Base-by-base conservation (phyloP, 2,329 filamentous ascomycete species). In the Penicillium glabrum region DNA sequence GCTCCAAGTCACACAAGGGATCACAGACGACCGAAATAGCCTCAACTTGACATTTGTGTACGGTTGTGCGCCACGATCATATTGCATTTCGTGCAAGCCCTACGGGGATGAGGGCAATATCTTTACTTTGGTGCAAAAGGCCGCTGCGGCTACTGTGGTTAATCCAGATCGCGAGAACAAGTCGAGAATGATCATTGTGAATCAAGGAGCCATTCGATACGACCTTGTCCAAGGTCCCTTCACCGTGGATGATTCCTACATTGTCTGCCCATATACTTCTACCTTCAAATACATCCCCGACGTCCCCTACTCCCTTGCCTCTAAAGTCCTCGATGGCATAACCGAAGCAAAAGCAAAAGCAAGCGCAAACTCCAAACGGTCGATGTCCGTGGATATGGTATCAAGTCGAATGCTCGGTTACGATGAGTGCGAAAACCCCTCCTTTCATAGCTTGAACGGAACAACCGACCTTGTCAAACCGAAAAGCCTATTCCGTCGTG, bases 171-270 rank as follows among this genome's bases (percentile, higher is more conserved):
- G 82, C n/a, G 73, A 75, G 39, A 72, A 80, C 53, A 78, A 73
- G 26, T 74, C 84, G 1, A 79, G 85, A 29, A 74, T 87, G 45
- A 80, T 87, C 57, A 78, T 87, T 59, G 79, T 80, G 58, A 88
- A 88, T 70, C 86, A 84, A 0, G 85, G 85, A 26, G 78, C 77
- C 31, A 78, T 88, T 24, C 82, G 85, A 2, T 88, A 87, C 64
- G 85, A 88, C 61, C 71, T 89, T 13, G 78, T 83, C 58, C 79
- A 87, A 69, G 86, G 86, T 0, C 83, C 84, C 0, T 88, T 88
- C 66, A 87, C 85, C 0, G 79, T 66, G 16, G 71, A 72, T 47
- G 70, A 73, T 54, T 66, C 69, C 1, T 68, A 63, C 47, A 67
- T 64, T 24, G 59, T 64, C 31, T 55, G 52, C 35, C 52, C 56